phyloP scores from a whole-genome alignment of 2,329 filamentous ascomycete genomes.

The Fusarium nanum region DNA sequence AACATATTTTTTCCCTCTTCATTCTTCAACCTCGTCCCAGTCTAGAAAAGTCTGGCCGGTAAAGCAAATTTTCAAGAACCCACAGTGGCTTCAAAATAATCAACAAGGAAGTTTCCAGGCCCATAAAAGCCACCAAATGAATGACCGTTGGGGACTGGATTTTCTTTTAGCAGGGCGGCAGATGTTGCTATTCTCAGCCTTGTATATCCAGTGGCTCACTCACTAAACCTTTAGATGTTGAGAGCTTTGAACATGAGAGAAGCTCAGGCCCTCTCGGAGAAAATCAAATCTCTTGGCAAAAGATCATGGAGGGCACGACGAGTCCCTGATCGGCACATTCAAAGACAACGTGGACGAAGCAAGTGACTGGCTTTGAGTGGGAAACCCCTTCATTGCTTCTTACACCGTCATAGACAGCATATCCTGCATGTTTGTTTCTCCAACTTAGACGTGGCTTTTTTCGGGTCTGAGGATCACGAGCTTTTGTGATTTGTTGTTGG shows the following conservation, averaged over 20 bases:
- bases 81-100: conserved; percentile 21
- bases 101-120: conserved; percentile 9
- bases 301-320: conserved; percentile 32
- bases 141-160: conserved; percentile 15
- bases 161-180: neutral
- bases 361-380: neutral
- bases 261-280: conserved; percentile 34
- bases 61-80: conserved; percentile 38
- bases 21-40: conserved; percentile 14
- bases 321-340: conserved; percentile 44
- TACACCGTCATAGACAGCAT: conserved; percentile 23
- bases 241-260: neutral
- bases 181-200: conserved; percentile 16
- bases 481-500: conserved; percentile 4
- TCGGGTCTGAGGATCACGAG: conserved; percentile 1
- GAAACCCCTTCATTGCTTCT: conserved; percentile 21
- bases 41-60: conserved; percentile 33
- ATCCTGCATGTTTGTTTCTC: conserved; percentile 27
- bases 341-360: neutral
- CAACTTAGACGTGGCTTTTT: conserved; percentile 23
- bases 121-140: neutral
- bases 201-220: neutral
- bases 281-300: conserved; percentile 41
- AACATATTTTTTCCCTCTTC: neutral
- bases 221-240: neutral